Evolutionary conservation across 202 grass and related monocot genomes (phyloP).

Genomic region (Bolboschoenoplectus hybrid): DNA sequence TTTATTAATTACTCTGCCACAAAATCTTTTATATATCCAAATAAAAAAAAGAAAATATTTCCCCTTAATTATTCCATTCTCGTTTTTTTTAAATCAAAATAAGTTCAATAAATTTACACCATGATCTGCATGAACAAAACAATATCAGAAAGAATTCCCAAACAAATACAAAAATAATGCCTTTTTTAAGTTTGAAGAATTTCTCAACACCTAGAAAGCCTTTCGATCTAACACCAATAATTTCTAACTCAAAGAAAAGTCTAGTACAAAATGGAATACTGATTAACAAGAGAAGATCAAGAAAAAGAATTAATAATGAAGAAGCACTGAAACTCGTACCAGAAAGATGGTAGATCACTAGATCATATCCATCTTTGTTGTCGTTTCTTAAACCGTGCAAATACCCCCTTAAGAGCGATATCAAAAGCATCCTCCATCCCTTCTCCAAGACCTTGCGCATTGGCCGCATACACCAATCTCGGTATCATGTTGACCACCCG

Average conservation of each 20-base stretch:
- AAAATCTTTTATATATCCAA: background rate
- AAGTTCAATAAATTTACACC: background rate
- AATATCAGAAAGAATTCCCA: background rate
- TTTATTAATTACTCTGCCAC: background rate
- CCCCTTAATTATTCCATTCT: background rate
- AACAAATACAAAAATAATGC: background rate
- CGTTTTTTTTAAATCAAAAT: background rate
- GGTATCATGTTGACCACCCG: slow-evolving; percentile 85
- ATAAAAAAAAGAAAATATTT: background rate
- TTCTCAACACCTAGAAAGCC: background rate
- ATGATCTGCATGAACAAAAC: background rate
- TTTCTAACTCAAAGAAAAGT: background rate
- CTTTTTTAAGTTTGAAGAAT: background rate
- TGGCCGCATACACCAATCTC: slow-evolving; percentile 54
- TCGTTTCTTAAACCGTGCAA: slow-evolving; percentile 54
- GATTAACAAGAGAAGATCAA: background rate
- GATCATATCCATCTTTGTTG: slow-evolving; percentile 42
- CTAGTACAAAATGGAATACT: background rate
- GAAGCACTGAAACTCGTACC: background rate
- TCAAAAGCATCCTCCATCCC: slow-evolving; percentile 75
- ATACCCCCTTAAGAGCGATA: slow-evolving; percentile 69
- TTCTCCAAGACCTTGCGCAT: slow-evolving; percentile 53
- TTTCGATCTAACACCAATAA: background rate
- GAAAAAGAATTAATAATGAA: slow-evolving; percentile 19
- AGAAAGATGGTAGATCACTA: background rate